phyloP scores from a whole-genome alignment of 805 yeast species.

The Lipomyces spencermartinsiae region DNA sequence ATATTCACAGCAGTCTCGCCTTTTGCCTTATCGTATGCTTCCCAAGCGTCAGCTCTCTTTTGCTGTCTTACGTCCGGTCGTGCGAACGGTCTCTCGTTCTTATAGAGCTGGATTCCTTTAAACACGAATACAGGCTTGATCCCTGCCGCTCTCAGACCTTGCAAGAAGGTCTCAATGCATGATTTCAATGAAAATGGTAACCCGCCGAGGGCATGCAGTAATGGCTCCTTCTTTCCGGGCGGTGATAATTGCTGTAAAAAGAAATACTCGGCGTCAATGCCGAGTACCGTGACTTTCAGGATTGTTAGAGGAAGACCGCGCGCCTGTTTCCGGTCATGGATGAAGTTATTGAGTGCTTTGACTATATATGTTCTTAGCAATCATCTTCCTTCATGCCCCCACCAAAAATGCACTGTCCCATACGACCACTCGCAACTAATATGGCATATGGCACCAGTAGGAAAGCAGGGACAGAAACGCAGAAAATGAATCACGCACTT shows the following conservation, averaged over 20 bases:
- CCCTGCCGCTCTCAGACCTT: slow-evolving; percentile 61
- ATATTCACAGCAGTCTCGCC: slow-evolving; percentile 43
- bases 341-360: slow-evolving; percentile 45
- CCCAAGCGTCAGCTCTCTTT: slow-evolving; percentile 53
- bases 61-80: slow-evolving; percentile 40
- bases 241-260: slow-evolving; percentile 59
- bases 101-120: slow-evolving; percentile 55
- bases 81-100: slow-evolving; percentile 35
- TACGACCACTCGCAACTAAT: background rate
- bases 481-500: background rate
- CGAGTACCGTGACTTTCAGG: slow-evolving; percentile 70
- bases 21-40: slow-evolving; percentile 48
- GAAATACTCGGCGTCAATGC: slow-evolving; percentile 85
- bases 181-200: slow-evolving; percentile 67
- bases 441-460: background rate
- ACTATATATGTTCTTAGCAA: slow-evolving; percentile 14
- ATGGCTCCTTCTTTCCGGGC: slow-evolving; percentile 68
- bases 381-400: background rate
- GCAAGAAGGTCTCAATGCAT: slow-evolving; percentile 66
- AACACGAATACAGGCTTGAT: slow-evolving; percentile 84
- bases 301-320: slow-evolving; percentile 67
- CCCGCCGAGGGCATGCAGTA: slow-evolving; percentile 80
- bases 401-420: background rate
- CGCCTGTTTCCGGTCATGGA: slow-evolving; percentile 70
- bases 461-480: background rate